Conservation (phyloP, 495 filamentous ascomycete species). For the Aspergillus bertholletiae region DNA sequence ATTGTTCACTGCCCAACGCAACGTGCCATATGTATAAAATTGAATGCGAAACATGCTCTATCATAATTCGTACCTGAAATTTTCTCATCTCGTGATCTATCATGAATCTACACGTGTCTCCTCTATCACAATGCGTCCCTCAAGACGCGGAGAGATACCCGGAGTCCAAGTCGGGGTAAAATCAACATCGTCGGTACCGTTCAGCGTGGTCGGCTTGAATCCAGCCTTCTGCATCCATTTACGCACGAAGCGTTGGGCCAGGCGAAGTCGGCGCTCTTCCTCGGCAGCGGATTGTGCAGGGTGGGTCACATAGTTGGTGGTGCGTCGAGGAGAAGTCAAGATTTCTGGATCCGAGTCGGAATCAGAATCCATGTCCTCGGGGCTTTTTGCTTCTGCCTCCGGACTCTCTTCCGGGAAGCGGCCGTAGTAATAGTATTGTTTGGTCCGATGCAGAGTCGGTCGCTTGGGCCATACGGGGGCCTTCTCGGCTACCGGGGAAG, state of each 20-base stretch:
- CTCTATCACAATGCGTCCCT: slow-evolving; percentile 65
- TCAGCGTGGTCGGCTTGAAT: slow-evolving; percentile 37
- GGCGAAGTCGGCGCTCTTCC: slow-evolving; percentile 34
- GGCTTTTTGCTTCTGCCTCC: slow-evolving; percentile 17
- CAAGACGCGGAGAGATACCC: slow-evolving; percentile 69
- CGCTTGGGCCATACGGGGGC: slow-evolving; percentile 13
- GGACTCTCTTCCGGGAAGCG: slow-evolving; percentile 34
- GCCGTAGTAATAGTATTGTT: slow-evolving; percentile 36
- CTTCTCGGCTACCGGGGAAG: slow-evolving; percentile 30
- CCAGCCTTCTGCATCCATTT: slow-evolving; percentile 76
- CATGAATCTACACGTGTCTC: not conserved
- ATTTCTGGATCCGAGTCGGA: slow-evolving; percentile 44
- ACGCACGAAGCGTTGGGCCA: slow-evolving; percentile 57
- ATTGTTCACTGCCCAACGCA: not conserved
- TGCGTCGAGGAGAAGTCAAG: slow-evolving; percentile 30
- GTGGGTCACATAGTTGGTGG: slow-evolving; percentile 39
- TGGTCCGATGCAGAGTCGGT: slow-evolving; percentile 26
- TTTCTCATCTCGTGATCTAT: not conserved
- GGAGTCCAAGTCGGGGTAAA: slow-evolving; percentile 73
- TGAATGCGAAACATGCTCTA: not conserved
- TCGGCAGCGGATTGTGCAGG: slow-evolving; percentile 36
- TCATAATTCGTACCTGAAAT: not conserved
- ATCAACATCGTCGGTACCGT: slow-evolving; percentile 44
- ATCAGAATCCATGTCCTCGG: slow-evolving; percentile 42
- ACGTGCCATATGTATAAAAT: not conserved